Evolutionary conservation across 2,329 filamentous ascomycete genomes (phyloP).

Genomic region (Colletotrichum coccodes): DNA sequence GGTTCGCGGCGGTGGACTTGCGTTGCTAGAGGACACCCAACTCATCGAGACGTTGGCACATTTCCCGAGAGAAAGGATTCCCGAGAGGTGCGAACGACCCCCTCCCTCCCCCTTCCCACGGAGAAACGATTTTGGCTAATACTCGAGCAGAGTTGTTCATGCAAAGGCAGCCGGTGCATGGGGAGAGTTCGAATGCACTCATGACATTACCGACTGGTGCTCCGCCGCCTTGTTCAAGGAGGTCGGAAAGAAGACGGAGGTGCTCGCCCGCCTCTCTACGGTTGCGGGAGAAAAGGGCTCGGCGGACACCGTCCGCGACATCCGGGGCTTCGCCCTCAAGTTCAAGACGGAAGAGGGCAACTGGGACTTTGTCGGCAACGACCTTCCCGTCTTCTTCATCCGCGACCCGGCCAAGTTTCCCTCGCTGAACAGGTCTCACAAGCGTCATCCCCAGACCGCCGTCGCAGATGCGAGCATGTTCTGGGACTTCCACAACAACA

Average conservation of each 20-base stretch:
- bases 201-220: conserved; percentile 64
- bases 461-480: conserved; percentile 54
- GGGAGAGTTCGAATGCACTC: conserved; percentile 65
- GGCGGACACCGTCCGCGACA: conserved; percentile 73
- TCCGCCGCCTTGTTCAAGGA: conserved; percentile 59
- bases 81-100: conserved; percentile 51
- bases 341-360: conserved; percentile 41
- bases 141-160: conserved; percentile 33
- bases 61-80: conserved; percentile 68
- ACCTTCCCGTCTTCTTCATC: conserved; percentile 61
- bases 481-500: conserved; percentile 44
- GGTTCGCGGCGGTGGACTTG: conserved; percentile 45
- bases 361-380: conserved; percentile 48
- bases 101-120: neutral
- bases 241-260: conserved; percentile 60
- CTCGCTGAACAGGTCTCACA: conserved; percentile 55
- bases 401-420: conserved; percentile 60
- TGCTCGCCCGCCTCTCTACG: conserved; percentile 67
- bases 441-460: conserved; percentile 53
- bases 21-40: conserved; percentile 61
- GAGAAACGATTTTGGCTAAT: neutral
- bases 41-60: conserved; percentile 66
- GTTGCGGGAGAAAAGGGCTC: conserved; percentile 74
- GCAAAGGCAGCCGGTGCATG: conserved; percentile 48
- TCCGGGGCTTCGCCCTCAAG: conserved; percentile 67